These are phyloP conservation scores for Geotrichum siamense DNA, from an alignment of 1,139 yeast species.

Conservation along the genomic window DNA sequence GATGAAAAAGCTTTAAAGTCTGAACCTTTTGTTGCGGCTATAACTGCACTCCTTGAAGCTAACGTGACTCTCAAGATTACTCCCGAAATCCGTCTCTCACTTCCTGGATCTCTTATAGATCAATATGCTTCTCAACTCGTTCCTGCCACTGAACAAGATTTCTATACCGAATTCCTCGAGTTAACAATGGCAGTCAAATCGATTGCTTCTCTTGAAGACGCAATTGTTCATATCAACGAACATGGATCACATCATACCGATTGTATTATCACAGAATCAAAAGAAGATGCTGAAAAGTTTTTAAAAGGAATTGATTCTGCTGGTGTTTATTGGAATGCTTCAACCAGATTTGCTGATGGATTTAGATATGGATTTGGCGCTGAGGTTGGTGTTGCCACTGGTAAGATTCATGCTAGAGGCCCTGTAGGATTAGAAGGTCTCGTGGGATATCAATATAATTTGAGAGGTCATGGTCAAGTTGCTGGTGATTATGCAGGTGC, in stretches of 20 bases:
- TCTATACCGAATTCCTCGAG: slow-evolving; percentile 75
- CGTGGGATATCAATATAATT: slow-evolving; percentile 89
- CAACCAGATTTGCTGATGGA: slow-evolving; percentile 97
- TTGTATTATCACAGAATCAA: slow-evolving; percentile 71
- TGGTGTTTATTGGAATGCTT: slow-evolving; percentile 98
- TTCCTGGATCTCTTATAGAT: slow-evolving; percentile 21
- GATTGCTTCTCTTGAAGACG: slow-evolving; percentile 54
- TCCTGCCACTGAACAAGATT: slow-evolving; percentile 53
- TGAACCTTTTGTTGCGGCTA: slow-evolving; percentile 39
- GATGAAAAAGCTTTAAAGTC: slow-evolving; percentile 45
- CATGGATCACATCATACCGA: slow-evolving; percentile 98
- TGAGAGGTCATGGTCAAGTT: slow-evolving; percentile 85
- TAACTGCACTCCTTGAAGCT: slow-evolving; percentile 48
- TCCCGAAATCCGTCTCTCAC: slow-evolving; percentile 41
- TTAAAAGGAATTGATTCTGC: slow-evolving; percentile 86
- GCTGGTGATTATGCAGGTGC: slow-evolving; percentile 90
- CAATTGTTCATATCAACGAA: slow-evolving; percentile 72
- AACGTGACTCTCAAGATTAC: slow-evolving; percentile 68
- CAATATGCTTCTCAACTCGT: slow-evolving; percentile 35
- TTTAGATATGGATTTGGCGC: slow-evolving; percentile 98
- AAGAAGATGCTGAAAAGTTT: slow-evolving; percentile 64
- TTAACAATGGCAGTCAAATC: slow-evolving; percentile 70
- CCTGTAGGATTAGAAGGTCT: slow-evolving; percentile 98
- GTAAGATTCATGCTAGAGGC: slow-evolving; percentile 95
- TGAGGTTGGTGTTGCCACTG: slow-evolving; percentile 95